phyloP scores from a whole-genome alignment of 225 moss, liverwort and hornwort genomes.

The Pseudisothecium myosuroides region DNA sequence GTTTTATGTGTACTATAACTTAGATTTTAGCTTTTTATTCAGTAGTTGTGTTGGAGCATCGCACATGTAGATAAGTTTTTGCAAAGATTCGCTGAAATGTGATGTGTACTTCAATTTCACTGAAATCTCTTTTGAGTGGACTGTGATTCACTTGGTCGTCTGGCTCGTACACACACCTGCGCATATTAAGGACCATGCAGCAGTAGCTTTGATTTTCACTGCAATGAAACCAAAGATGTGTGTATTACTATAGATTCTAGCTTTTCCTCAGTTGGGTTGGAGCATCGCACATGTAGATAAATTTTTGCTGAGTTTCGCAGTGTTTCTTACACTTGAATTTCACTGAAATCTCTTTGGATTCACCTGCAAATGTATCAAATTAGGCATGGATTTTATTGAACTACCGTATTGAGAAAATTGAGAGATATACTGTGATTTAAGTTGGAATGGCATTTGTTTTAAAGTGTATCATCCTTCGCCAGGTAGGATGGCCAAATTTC shows the following conservation, averaged over 20 bases:
- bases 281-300: neutral
- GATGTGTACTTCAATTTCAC: neutral
- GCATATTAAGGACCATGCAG: neutral
- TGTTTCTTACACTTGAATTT: too few species aligned
- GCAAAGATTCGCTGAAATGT: neutral
- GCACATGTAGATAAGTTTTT: neutral
- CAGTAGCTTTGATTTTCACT: neutral
- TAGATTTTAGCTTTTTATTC: neutral
- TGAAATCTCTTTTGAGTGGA: neutral
- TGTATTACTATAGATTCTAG: neutral
- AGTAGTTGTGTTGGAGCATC: neutral
- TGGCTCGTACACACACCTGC: neutral
- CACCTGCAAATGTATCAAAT: neutral
- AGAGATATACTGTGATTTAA: neutral
- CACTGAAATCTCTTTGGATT: neutral
- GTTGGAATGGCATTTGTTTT: neutral
- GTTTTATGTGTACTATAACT: too few species aligned
- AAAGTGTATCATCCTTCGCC: neutral
- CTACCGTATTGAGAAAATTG: neutral
- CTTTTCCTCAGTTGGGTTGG: neutral
- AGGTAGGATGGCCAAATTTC: neutral
- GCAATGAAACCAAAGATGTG: neutral
- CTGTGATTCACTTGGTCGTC: neutral
- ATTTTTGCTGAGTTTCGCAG: neutral
- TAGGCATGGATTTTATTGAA: neutral